Base-by-base conservation (phyloP, 2,329 filamentous ascomycete genomes). In the Penicillium sp. region DNA sequence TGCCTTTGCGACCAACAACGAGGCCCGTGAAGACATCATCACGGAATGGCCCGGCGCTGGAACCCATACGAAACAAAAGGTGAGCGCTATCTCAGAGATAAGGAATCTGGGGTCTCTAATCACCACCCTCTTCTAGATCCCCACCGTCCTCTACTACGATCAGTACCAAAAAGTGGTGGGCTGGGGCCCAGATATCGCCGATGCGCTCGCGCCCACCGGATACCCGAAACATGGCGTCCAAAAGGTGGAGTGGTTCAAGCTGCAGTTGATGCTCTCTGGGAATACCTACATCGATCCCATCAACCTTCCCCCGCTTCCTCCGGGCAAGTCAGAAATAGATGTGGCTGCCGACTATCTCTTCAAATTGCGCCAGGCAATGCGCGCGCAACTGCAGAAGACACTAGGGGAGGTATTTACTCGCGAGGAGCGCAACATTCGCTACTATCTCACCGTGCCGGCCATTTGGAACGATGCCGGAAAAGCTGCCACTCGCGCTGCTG, bases 401-500 rank as follows among this genome's bases (percentile, higher is more conserved):
- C 81, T 97, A 28, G 94, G 94, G 49, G 94, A 97, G 71, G 94
- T 99, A 0, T 99, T 97, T 76, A 96, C 95, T 76, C 83, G 94
- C 74, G 94, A 97, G 78, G 94, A 97, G 79, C 88, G 93, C 67
- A 97, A 97, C 74, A 99, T 97, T 65, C 85, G 90, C 64, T 97
- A 97, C 76, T 97, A 96, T 74, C 80, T 99, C 64, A 99, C 94
- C 2, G 94, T 99, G n/a, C 94, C 94, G 18, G 94, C 94, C 63
- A 97, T 99, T 64, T 97, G 94, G 94, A 97, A 97, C 73, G 94
- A 97, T 77, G 93, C 94, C 42, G 94, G 92, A 64, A 99, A 99
- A 78, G 94, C 94, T 52, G 94, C 94, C 36, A 97, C 94, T 13
- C 86, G 94, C 77, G 90, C 92, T 15, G 94, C 94, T 23, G 94